Percentiles rank a stretch among this genome's conserved stretches.
Evolutionary conservation across 768 basidiomycete species (phyloP).

Genomic region (Scleroderma bovista): DNA sequence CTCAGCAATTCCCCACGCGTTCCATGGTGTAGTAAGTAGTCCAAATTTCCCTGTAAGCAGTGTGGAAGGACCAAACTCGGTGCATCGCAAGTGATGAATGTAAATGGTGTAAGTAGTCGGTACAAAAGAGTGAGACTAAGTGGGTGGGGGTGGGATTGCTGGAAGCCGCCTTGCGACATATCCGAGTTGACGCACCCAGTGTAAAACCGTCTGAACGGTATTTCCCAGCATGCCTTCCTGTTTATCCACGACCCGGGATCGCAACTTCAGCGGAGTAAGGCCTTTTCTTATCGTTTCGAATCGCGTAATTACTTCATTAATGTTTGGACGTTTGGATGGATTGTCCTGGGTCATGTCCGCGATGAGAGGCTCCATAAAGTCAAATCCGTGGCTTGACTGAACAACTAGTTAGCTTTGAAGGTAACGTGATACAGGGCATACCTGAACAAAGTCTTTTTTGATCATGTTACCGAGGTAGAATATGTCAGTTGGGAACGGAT

Average conservation of each 20-base stretch:
- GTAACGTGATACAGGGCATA: neutral
- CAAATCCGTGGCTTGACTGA: neutral
- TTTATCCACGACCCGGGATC: conserved; percentile 19
- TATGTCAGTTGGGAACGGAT: conserved; percentile 7
- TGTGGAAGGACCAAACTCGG: no score
- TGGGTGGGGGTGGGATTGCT: conserved; percentile 11
- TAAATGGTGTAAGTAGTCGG: no score
- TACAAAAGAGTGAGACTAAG: neutral
- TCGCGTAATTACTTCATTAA: conserved; percentile 29
- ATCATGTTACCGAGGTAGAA: conserved; percentile 1
- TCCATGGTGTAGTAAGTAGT: no score
- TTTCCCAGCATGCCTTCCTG: neutral
- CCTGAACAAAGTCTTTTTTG: neutral
- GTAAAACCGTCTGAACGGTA: conserved; percentile 5
- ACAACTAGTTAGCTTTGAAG: conserved; percentile 1
- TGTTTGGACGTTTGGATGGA: conserved; percentile 32
- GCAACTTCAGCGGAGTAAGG: conserved; percentile 21
- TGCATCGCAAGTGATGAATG: no score
- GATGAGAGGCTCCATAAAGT: conserved; percentile 31
- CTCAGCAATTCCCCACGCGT: no score
- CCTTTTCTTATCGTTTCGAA: conserved; percentile 17
- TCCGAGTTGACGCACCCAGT: conserved; percentile 21
- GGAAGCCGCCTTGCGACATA: conserved; percentile 13
- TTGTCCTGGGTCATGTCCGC: conserved; percentile 35
- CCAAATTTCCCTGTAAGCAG: no score